Base-by-base conservation (phyloP, 345 rosid species). In the Populus tremula region DNA sequence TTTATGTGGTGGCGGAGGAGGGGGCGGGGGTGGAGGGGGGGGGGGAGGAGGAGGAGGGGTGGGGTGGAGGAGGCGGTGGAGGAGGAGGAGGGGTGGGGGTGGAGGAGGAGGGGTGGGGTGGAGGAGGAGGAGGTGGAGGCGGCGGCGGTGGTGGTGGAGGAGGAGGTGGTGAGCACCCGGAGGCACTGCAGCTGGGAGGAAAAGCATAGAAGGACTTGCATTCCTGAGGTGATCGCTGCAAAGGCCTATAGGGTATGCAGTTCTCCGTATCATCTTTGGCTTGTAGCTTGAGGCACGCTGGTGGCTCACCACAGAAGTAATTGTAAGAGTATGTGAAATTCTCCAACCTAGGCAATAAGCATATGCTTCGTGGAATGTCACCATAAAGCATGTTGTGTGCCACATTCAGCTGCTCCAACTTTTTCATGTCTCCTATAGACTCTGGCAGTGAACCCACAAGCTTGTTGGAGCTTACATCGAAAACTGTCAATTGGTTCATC, bases 311-410 rank as follows among this genome's bases (percentile, higher is more conserved):
- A 75, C 72, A 81, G 80, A 94, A 88, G 84, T 86, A 94, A 79
- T 94, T 94, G 36, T 79, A 67, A 7, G 93, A 89, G 75, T 80
- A 91, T 1, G 96, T 91, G 85, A 94, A 94, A 80, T 94, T 93
- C 84, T 93, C 86, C 79, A 94, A 76, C 35, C 75, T 89, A 1
- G 94, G 94, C 80, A 94, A 69, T 5, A 78, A 25, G 76, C 98
- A 94, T 23, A 93, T 86, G 56, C 90, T 88, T 45, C 84, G 78
- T 0, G 97, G 95, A 50, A 93, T 89, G 5, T 79, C 54, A n/a
- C 93, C 95, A 50, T 90, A 91, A 7, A 94, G 53, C 66, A 74
- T 84, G 76, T 94, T 94, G 56, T 85, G 77, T 0, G 90, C 95
- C 12, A 94, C 85, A 68, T 94, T 93, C n/a, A 93, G 83, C 74